These are phyloP conservation scores for Platismatia glauca DNA, from an alignment of 495 filamentous ascomycete genomes.

Conservation along the genomic window DNA sequence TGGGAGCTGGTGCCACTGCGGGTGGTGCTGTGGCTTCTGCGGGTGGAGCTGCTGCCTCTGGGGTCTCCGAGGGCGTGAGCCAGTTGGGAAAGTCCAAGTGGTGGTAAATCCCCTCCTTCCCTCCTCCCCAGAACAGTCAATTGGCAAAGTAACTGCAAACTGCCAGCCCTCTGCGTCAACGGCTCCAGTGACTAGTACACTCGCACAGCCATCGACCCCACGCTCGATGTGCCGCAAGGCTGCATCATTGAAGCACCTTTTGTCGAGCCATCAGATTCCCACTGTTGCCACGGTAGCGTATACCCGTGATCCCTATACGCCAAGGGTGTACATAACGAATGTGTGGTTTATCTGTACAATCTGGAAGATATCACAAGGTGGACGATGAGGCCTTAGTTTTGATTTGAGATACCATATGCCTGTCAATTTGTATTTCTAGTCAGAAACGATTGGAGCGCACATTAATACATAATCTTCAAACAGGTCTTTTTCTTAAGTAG, in stretches of 20 bases:
- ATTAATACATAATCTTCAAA: too few relatives aligned
- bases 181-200: neutral
- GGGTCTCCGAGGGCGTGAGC: neutral
- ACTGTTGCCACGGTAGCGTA: neutral
- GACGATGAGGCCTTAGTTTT: neutral
- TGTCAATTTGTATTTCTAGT: neutral
- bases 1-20: neutral
- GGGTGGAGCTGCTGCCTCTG: slow-evolving; percentile 1
- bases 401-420: neutral
- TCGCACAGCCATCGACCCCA: too few relatives aligned
- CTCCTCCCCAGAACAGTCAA: too few relatives aligned
- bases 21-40: neutral
- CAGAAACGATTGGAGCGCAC: too few relatives aligned
- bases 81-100: slow-evolving; percentile 3
- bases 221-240: neutral
- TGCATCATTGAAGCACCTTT: neutral
- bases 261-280: neutral
- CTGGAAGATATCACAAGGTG: neutral
- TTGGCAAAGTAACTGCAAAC: neutral
- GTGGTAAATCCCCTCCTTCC: neutral
- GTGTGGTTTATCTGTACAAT: too few relatives aligned
- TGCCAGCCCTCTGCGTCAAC: neutral
- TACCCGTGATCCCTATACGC: too few relatives aligned
- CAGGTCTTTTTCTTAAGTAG: too few relatives aligned
- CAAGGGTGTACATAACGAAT: too few relatives aligned